Percentiles rank a stretch among this genome's conserved stretches.
phyloP scores from a whole-genome alignment of 257 asterid genomes.

The Rubia yunnanensis region DNA sequence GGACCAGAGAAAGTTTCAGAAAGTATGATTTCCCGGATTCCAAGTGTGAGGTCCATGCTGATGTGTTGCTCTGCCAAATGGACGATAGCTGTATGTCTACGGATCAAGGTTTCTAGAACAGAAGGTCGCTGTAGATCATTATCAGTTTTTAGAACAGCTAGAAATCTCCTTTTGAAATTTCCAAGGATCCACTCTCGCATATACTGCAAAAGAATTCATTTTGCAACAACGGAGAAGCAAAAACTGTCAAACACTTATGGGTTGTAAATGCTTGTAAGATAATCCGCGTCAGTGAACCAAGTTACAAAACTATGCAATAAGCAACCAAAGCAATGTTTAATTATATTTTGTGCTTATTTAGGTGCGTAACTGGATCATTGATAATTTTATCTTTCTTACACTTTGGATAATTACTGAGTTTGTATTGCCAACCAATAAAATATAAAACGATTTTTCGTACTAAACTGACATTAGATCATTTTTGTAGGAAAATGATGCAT shows the following conservation, averaged over 20 bases:
- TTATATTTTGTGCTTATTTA: background rate
- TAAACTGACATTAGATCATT: background rate
- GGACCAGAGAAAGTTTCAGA: conserved; percentile 91
- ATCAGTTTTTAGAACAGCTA: conserved; percentile 85
- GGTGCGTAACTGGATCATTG: background rate
- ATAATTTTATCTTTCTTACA: background rate
- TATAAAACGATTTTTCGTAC: background rate
- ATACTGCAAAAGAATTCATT: conserved; percentile 49
- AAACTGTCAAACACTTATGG: background rate
- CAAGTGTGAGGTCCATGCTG: conserved; percentile 98
- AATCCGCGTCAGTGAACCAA: background rate
- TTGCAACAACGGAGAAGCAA: background rate
- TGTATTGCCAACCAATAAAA: background rate
- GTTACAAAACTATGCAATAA: background rate
- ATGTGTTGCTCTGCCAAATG: conserved; percentile 97
- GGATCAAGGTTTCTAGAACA: conserved; percentile 74
- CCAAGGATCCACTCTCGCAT: conserved; percentile 98
- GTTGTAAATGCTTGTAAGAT: background rate
- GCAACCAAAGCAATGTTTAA: background rate
- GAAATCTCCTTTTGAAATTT: conserved; percentile 85
- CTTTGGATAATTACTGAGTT: background rate
- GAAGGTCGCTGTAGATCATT: conserved; percentile 95
- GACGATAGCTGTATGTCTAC: conserved; percentile 73
- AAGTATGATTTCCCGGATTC: conserved; percentile 86
- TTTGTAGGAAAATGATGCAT: conserved; percentile 3